These are phyloP conservation scores for Penicillium sp. DNA, from an alignment of 2,329 filamentous ascomycete species.

Conservation along the genomic window DNA sequence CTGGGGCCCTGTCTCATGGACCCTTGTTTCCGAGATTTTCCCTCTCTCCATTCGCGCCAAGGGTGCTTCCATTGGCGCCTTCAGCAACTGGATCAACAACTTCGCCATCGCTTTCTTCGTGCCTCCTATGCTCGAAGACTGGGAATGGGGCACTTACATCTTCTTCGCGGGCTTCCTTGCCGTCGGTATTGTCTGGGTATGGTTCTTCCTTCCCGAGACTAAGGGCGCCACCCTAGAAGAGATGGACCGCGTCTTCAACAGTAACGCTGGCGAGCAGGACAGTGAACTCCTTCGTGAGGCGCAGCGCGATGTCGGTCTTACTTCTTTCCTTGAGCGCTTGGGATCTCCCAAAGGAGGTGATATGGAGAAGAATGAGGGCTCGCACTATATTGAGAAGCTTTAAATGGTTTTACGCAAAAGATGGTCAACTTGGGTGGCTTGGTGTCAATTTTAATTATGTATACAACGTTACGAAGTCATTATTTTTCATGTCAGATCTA, in stretches of 20 bases:
- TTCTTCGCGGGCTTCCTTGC: conserved; percentile 31
- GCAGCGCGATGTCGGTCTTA: conserved; percentile 26
- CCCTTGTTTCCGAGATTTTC: conserved; percentile 31
- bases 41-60: conserved; percentile 31
- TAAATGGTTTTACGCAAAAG: background rate
- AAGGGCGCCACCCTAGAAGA: conserved; percentile 59
- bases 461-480: background rate
- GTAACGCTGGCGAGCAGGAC: conserved; percentile 29
- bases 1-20: conserved; percentile 33
- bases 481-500: background rate
- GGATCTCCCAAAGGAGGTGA: conserved; percentile 13
- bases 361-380: conserved; percentile 18
- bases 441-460: background rate
- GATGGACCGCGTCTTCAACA: conserved; percentile 45
- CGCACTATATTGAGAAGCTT: conserved; percentile 23
- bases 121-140: conserved; percentile 26
- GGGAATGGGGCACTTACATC: conserved; percentile 32
- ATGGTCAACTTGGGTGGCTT: background rate
- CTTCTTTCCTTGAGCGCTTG: conserved; percentile 23
- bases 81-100: conserved; percentile 34
- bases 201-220: conserved; percentile 52
- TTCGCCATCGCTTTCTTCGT: conserved; percentile 33
- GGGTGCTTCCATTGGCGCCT: conserved; percentile 30
- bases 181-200: conserved; percentile 28
- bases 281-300: conserved; percentile 27